Percentiles rank a stretch among this genome's conserved stretches.
phyloP scores from a whole-genome alignment of 1,284 basidiomycete species.

The Ustilago nuda region DNA sequence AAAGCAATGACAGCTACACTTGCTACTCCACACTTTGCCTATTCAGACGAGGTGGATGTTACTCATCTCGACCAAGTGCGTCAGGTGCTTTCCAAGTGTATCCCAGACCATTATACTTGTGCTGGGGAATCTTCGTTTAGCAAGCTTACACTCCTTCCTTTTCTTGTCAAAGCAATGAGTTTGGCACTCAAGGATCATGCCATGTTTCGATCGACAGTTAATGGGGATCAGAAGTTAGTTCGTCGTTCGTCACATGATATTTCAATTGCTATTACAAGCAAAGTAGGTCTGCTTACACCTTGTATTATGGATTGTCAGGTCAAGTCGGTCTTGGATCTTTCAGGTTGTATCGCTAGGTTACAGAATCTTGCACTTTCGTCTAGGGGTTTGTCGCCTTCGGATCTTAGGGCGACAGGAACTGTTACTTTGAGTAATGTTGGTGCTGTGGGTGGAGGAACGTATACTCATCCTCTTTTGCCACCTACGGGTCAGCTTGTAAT shows the following conservation, averaged over 20 bases:
- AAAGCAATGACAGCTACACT: constrained; percentile 66
- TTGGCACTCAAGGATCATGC: constrained; percentile 85
- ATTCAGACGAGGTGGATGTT: constrained; percentile 78
- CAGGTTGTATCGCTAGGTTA: constrained; percentile 39
- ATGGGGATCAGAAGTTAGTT: constrained; percentile 30
- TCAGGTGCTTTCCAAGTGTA: constrained; percentile 77
- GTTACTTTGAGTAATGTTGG: constrained; percentile 82
- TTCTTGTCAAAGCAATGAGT: constrained; percentile 86
- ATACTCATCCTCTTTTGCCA: constrained; percentile 75
- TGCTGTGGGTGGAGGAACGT: constrained; percentile 58
- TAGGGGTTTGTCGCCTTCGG: constrained; percentile 28
- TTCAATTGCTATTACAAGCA: constrained; percentile 80
- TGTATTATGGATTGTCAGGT: constrained; percentile 77
- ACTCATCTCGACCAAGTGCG: constrained; percentile 81
- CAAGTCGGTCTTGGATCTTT: constrained; percentile 76
- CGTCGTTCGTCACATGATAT: constrained; percentile 54
- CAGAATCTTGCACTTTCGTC: constrained; percentile 38
- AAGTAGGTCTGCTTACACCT: constrained; percentile 85
- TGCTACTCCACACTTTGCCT: constrained; percentile 81
- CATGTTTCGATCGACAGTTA: constrained; percentile 73
- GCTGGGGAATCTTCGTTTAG: constrained; percentile 50
- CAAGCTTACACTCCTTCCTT: constrained; percentile 82
- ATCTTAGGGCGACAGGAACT: constrained; percentile 72
- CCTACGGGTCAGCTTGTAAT: constrained; percentile 91
- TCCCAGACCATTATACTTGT: constrained; percentile 72